Evolutionary conservation across 2,329 filamentous ascomycete genomes (phyloP).

Genomic region (Trichophyton verrucosum): DNA sequence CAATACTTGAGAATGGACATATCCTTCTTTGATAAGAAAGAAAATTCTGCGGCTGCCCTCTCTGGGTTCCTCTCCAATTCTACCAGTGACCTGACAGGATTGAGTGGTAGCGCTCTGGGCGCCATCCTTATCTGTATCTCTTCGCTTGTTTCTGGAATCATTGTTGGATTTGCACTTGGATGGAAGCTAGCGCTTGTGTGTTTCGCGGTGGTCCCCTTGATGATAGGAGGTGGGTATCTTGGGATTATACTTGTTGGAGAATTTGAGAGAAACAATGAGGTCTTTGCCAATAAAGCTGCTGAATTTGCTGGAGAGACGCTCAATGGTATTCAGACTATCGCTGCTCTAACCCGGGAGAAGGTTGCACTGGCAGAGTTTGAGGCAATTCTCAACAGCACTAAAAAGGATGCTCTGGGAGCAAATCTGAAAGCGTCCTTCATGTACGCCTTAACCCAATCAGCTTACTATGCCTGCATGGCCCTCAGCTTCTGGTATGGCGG

Average conservation of each 20-base stretch:
- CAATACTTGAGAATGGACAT: slow-evolving; percentile 54
- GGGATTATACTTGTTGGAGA: slow-evolving; percentile 48
- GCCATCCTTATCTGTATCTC: slow-evolving; percentile 52
- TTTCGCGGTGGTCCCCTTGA: slow-evolving; percentile 54
- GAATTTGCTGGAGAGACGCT: slow-evolving; percentile 42
- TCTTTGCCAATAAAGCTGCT: slow-evolving; percentile 40
- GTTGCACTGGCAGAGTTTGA: slow-evolving; percentile 36
- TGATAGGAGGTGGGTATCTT: slow-evolving; percentile 58
- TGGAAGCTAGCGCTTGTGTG: slow-evolving; percentile 68
- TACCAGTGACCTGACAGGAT: slow-evolving; percentile 51
- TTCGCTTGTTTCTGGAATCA: slow-evolving; percentile 51
- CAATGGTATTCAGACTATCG: slow-evolving; percentile 41
- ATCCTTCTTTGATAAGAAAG: slow-evolving; percentile 57
- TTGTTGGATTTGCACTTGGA: slow-evolving; percentile 56
- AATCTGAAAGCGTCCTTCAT: slow-evolving; percentile 36
- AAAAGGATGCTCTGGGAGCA: slow-evolving; percentile 36
- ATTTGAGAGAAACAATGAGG: slow-evolving; percentile 45
- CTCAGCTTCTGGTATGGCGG: slow-evolving; percentile 73
- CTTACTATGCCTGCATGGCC: slow-evolving; percentile 42
- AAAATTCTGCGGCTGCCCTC: slow-evolving; percentile 48
- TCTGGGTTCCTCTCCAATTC: slow-evolving; percentile 59
- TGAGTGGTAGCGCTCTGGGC: slow-evolving; percentile 59
- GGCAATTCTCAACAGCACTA: slow-evolving; percentile 37
- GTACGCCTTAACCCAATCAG: slow-evolving; percentile 45
- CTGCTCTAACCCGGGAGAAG: slow-evolving; percentile 40